Percentiles rank a stretch among this genome's conserved stretches.
Evolutionary conservation across 306 rosid species (phyloP).

Genomic region (Rosa lucieae): DNA sequence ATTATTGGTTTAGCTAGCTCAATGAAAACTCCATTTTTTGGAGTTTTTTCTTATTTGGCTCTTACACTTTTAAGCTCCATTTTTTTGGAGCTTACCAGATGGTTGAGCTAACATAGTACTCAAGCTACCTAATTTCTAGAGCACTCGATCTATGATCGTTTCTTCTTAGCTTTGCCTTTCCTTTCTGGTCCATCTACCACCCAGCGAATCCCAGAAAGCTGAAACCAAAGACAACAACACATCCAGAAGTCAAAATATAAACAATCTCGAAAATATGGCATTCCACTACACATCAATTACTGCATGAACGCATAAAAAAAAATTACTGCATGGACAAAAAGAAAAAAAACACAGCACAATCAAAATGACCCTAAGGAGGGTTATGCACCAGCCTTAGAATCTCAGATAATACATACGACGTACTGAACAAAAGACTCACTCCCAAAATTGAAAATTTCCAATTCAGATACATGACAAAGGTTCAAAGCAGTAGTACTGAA

Average conservation of each 20-base stretch:
- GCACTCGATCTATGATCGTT: background rate
- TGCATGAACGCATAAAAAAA: no score
- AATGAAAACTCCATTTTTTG: background rate
- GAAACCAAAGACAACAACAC: conserved; percentile 12
- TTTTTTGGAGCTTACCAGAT: background rate
- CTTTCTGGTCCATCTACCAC: conserved; percentile 30
- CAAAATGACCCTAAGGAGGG: background rate
- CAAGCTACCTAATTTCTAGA: background rate
- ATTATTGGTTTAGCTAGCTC: background rate
- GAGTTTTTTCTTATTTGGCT: background rate
- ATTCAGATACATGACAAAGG: background rate
- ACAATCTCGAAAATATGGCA: background rate
- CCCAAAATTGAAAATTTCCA: background rate
- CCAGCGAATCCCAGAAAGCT: conserved; percentile 58
- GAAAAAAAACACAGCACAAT: background rate
- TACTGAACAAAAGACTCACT: background rate
- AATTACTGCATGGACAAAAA: background rate
- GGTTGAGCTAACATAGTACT: background rate
- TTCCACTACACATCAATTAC: background rate
- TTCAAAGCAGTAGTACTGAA: background rate
- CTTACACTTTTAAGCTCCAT: background rate
- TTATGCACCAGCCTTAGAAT: background rate
- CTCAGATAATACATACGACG: background rate
- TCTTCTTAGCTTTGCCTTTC: background rate
- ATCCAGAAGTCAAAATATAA: background rate